Evolutionary conservation across 2,329 filamentous ascomycete genomes (phyloP), one percentile per base, ranked within the genome.

Genomic region (Penicillium concentricum): DNA sequence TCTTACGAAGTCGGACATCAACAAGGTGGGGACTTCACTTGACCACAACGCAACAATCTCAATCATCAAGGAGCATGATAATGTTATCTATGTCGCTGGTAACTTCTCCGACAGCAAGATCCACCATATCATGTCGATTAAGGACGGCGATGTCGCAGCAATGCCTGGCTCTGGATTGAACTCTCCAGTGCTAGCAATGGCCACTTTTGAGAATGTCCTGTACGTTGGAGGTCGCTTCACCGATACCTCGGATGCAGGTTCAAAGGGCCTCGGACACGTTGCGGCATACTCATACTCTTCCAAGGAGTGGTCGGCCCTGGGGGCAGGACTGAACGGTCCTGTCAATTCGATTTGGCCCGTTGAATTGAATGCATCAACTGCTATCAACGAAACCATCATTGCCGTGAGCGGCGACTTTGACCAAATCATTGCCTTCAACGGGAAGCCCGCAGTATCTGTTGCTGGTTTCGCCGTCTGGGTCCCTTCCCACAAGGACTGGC

Each of bases 401-500:
- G 86, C 88, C 2, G 79, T 99, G 57, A 93, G 87, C 47, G 94
- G 94, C 6, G 81, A 85, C 58, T 99, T 99, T 72, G 82, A 84
- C 16, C 79, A 86, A 52, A 85, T 96, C 59, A 82, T 87, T 28
- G 83, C 82, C 0, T 93, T 91, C 65, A 64, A 79, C 35, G 79
- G 80, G 61, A 87, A 87, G 62, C 73, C 81, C 7, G 82, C 85
- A 10, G 81, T 87, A 28, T 67, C 82, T 9, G 89, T 87, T 0
- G 75, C 85, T 49, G 92, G 92, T 2, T 91, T 99, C 67, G 93
- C 91, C 15, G 81, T 97, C 37, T 99, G 94, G 94, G 88, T 97
- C 8, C 90, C 90, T 3, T 95, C 92, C 4, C 81, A 83, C 60
- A 82, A 81, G 56, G 94, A 94, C 70, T 99, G 94, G 94, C 80